Evolutionary conservation across 192 early-diverging fungal species (phyloP).

Genomic region (Coemansia umbellata): DNA sequence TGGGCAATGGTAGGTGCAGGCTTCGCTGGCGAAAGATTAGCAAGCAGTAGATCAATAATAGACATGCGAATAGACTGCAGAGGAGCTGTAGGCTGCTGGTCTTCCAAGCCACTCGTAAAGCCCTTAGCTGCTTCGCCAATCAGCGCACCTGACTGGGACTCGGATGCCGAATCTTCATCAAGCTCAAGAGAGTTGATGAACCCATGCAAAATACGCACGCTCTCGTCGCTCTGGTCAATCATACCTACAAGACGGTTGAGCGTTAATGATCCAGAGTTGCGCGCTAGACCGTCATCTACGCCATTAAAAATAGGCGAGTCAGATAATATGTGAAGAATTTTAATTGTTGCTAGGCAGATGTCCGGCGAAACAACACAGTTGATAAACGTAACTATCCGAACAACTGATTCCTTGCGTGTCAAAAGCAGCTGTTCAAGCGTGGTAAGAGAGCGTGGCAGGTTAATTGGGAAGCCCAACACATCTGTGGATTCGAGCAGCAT

Average conservation of each 20-base stretch:
- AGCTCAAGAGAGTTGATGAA: slow-evolving; percentile 73
- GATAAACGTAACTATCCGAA: slow-evolving; percentile 69
- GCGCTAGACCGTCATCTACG: slow-evolving; percentile 42
- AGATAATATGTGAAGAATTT: slow-evolving; percentile 68
- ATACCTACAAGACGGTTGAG: slow-evolving; percentile 74
- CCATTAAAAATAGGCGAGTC: slow-evolving; percentile 67
- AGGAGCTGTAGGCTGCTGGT: slow-evolving; percentile 26
- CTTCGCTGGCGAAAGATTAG: slow-evolving; percentile 58
- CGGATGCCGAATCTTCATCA: slow-evolving; percentile 51
- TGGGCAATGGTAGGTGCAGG: slow-evolving; percentile 77
- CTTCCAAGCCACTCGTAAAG: slow-evolving; percentile 45
- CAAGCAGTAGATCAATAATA: slow-evolving; percentile 80
- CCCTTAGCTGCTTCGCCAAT: slow-evolving; percentile 34
- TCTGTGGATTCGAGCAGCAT: slow-evolving; percentile 48
- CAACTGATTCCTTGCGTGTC: slow-evolving; percentile 61
- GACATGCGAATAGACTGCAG: slow-evolving; percentile 69
- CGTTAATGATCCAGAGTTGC: slow-evolving; percentile 44
- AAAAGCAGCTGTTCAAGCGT: slow-evolving; percentile 79
- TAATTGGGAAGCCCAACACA: slow-evolving; percentile 48
- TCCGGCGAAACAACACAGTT: slow-evolving; percentile 64
- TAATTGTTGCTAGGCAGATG: slow-evolving; percentile 67
- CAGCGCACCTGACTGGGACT: slow-evolving; percentile 39
- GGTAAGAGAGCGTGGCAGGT: slow-evolving; percentile 55
- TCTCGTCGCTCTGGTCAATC: slow-evolving; percentile 58
- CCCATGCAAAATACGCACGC: slow-evolving; percentile 69